phyloP scores from a whole-genome alignment of 495 filamentous ascomycete genomes.

The Hypoxylon fragiforme region DNA sequence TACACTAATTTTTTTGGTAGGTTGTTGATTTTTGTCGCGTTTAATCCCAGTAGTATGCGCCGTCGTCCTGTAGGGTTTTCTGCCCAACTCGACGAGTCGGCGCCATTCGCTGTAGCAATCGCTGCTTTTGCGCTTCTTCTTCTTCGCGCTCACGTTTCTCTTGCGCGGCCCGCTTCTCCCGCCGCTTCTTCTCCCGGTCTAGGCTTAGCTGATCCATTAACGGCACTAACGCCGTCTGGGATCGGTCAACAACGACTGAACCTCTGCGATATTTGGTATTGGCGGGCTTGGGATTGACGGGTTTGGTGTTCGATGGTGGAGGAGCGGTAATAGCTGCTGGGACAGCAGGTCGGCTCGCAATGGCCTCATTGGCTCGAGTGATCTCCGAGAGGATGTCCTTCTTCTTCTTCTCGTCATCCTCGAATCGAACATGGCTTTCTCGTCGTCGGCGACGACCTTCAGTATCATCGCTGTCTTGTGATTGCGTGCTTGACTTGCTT shows the following conservation, averaged over 20 bases:
- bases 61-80: conserved; percentile 14
- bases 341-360: conserved; percentile 32
- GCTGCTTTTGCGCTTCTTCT: conserved; percentile 29
- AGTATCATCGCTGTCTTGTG: conserved; percentile 25
- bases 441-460: conserved; percentile 30
- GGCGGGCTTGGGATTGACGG: too few relatives aligned
- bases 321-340: conserved; percentile 6
- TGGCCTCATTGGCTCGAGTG: conserved; percentile 37
- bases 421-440: conserved; percentile 27
- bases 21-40: not conserved
- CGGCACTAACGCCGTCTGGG: conserved; percentile 8
- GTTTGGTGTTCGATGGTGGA: not conserved
- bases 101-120: conserved; percentile 31
- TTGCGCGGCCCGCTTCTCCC: conserved; percentile 17
- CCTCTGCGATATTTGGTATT: conserved; percentile 32
- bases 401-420: conserved; percentile 41
- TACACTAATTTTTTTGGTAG: conserved; percentile 12
- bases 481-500: conserved; percentile 36
- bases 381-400: conserved; percentile 44
- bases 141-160: conserved; percentile 27
- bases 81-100: conserved; percentile 4
- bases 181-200: conserved; percentile 20
- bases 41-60: conserved; percentile 20
- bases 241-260: conserved; percentile 29
- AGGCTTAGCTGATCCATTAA: conserved; percentile 30